These are phyloP conservation scores for Aspergillus felis DNA, from an alignment of 2,329 filamentous ascomycete species.

Conservation along the genomic window DNA sequence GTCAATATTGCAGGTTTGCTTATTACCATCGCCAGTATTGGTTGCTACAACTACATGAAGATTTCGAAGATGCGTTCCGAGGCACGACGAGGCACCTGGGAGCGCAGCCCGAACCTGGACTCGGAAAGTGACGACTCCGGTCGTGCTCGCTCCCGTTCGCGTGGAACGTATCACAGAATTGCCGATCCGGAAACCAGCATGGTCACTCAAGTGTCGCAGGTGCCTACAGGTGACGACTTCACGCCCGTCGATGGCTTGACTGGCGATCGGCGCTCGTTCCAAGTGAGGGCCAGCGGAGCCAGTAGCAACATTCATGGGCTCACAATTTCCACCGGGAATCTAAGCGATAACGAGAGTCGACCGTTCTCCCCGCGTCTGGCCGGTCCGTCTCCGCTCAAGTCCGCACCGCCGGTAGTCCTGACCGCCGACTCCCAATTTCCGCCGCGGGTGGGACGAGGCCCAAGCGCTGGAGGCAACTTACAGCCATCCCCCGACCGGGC, in stretches of 20 bases:
- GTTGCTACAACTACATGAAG: conserved; percentile 91
- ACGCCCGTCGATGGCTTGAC: conserved; percentile 21
- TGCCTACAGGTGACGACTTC: conserved; percentile 20
- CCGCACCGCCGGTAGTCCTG: conserved; percentile 28
- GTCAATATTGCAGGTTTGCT: conserved; percentile 84
- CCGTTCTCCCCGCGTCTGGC: conserved; percentile 16
- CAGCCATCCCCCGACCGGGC: conserved; percentile 15
- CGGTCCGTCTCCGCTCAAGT: conserved; percentile 24
- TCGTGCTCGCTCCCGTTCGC: conserved; percentile 17
- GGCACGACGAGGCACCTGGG: conserved; percentile 49
- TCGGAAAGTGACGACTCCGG: conserved; percentile 27
- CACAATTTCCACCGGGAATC: conserved; percentile 27
- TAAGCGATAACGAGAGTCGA: conserved; percentile 24
- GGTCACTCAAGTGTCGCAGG: conserved; percentile 13
- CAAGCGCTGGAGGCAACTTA: conserved; percentile 27
- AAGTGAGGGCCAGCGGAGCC: conserved; percentile 30
- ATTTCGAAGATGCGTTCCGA: conserved; percentile 82
- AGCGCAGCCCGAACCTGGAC: conserved; percentile 20
- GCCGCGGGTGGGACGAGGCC: conserved; percentile 14
- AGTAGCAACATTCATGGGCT: conserved; percentile 24
- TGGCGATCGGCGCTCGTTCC: conserved; percentile 27
- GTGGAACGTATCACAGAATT: conserved; percentile 25
- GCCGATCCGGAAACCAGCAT: conserved; percentile 20
- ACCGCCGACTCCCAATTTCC: conserved; percentile 25
- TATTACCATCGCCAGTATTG: conserved; percentile 85